A percentile compares a stretch with the other conserved stretches of the same genome.
These are phyloP conservation scores for Balakata baccata DNA, from an alignment of 345 rosid species.

Conservation along the genomic window DNA sequence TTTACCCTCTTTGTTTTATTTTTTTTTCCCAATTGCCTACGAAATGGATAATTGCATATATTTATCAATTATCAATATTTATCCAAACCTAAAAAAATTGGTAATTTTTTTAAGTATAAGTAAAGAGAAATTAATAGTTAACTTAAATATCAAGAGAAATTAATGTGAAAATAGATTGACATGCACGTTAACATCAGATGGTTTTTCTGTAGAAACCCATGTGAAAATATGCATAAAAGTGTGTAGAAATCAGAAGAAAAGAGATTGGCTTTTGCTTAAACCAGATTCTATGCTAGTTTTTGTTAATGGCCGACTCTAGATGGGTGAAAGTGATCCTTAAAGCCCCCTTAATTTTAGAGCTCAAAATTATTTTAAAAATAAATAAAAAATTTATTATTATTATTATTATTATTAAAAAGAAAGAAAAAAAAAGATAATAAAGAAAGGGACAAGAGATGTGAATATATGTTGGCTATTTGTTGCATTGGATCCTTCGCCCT, in stretches of 20 bases:
- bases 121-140: not conserved
- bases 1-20: not conserved
- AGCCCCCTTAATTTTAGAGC: slow-evolving; percentile 11
- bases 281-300: not conserved
- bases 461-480: slow-evolving; percentile 24
- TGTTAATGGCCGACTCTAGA: slow-evolving; percentile 3
- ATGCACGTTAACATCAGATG: slow-evolving; percentile 10
- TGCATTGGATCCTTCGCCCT: slow-evolving; percentile 90
- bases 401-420: no score
- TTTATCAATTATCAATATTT: no score
- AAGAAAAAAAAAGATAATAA: not conserved
- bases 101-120: not conserved
- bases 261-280: slow-evolving; percentile 26
- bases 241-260: slow-evolving; percentile 31
- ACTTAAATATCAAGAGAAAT: slow-evolving; percentile 16
- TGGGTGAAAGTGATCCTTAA: not conserved
- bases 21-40: not conserved
- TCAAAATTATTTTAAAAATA: not conserved
- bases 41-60: slow-evolving; percentile 10
- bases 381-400: not conserved
- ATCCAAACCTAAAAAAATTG: not conserved
- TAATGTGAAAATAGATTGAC: not conserved
- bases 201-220: slow-evolving; percentile 35
- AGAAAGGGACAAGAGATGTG: slow-evolving; percentile 12
- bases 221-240: slow-evolving; percentile 48